phyloP scores from a whole-genome alignment of 192 early-diverging fungal species.

The Kappamyces sp. region DNA sequence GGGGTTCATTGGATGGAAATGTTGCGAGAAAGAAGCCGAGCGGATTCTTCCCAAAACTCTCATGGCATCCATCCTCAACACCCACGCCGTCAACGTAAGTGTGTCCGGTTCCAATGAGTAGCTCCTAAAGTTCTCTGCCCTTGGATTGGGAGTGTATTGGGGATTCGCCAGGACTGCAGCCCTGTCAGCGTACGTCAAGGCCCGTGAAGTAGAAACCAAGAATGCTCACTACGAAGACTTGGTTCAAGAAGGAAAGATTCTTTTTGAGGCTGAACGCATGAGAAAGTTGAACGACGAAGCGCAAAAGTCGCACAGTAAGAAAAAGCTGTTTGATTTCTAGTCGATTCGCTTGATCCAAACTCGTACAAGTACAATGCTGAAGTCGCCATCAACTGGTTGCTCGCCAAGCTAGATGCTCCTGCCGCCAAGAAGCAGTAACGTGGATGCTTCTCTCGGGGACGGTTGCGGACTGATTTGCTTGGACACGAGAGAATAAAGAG shows the following conservation, averaged over 20 bases:
- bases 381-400: conserved; percentile 37
- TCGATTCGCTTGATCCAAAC: conserved; percentile 43
- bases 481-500: too few relatives aligned
- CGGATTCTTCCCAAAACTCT: not conserved
- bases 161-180: conserved; percentile 36
- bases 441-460: too few relatives aligned
- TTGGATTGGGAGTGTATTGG: conserved; percentile 41
- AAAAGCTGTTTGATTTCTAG: conserved; percentile 25
- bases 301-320: conserved; percentile 32
- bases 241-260: conserved; percentile 48
- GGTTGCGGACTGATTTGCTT: too few relatives aligned
- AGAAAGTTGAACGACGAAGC: conserved; percentile 39
- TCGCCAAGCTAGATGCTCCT: conserved; percentile 14
- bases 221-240: conserved; percentile 33
- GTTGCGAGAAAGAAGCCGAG: not conserved
- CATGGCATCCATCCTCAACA: conserved; percentile 36
- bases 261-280: conserved; percentile 44
- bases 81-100: conserved; percentile 46
- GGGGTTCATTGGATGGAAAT: not conserved
- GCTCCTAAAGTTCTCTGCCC: conserved; percentile 43
- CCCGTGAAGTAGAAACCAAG: conserved; percentile 27
- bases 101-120: conserved; percentile 11
- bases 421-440: conserved; percentile 14
- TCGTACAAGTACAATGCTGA: conserved; percentile 44
- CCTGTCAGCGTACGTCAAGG: conserved; percentile 38